Percentiles rank a stretch among this genome's conserved stretches.
Conservation (phyloP, 2,329 filamentous ascomycete species). For the Colletotrichum melonis region DNA sequence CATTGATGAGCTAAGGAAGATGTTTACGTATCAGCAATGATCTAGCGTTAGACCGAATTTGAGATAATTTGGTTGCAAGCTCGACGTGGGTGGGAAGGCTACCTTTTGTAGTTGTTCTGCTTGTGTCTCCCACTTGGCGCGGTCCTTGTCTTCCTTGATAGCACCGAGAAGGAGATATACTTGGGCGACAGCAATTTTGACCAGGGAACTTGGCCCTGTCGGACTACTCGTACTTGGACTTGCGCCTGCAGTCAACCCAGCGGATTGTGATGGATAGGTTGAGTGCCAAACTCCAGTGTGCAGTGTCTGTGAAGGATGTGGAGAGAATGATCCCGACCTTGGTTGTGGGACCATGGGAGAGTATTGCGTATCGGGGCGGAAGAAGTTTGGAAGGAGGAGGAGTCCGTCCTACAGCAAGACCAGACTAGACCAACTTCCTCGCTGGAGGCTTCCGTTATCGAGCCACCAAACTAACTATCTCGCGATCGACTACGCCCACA, state of each 20-base stretch:
- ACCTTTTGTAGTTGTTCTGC: constrained; percentile 93
- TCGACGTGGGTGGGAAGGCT: constrained; percentile 44
- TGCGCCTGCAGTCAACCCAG: constrained; percentile 68
- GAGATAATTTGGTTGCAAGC: constrained; percentile 5
- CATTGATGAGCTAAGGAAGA: constrained; percentile 83
- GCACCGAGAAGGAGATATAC: constrained; percentile 94
- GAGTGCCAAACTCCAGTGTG: constrained; percentile 68
- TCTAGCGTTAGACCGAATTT: not conserved
- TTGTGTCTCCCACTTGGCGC: constrained; percentile 91
- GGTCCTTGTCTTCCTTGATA: constrained; percentile 92
- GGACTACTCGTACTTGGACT: constrained; percentile 72
- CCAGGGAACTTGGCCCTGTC: constrained; percentile 75
- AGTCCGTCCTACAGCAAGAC: constrained; percentile 29
- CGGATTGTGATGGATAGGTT: constrained; percentile 67
- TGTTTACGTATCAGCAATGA: constrained; percentile 30
- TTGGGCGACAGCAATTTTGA: constrained; percentile 95
- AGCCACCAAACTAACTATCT: constrained; percentile 14
- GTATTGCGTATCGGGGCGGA: constrained; percentile 15
- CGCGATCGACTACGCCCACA: constrained; percentile 9
- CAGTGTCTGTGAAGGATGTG: constrained; percentile 68
- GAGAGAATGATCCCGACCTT: constrained; percentile 73
- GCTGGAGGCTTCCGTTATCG: constrained; percentile 16
- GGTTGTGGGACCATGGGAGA: constrained; percentile 67
- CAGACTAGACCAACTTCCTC: constrained; percentile 26
- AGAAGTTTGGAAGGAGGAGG: constrained; percentile 16